Evolutionary conservation across 345 rosid species (phyloP).

Genomic region (Rubroshorea leprosula): DNA sequence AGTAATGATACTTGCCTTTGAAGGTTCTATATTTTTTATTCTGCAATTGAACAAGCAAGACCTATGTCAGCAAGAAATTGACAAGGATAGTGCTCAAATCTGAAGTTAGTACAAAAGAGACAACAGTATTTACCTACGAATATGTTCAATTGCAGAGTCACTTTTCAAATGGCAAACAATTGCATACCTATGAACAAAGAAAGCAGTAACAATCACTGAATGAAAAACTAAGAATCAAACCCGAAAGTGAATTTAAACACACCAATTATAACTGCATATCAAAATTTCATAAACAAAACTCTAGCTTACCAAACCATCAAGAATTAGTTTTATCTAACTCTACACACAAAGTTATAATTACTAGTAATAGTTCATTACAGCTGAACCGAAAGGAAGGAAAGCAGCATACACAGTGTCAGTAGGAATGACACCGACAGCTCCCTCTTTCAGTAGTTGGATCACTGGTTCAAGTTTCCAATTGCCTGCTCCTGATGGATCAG

Average conservation of each 20-base stretch:
- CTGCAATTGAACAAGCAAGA: slow-evolving; percentile 38
- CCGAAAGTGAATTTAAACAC: neutral
- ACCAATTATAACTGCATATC: neutral
- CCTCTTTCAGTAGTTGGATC: slow-evolving; percentile 59
- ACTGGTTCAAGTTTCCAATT: slow-evolving; percentile 67
- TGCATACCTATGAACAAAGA: slow-evolving; percentile 47
- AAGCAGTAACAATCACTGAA: neutral
- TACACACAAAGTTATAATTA: neutral
- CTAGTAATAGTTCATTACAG: neutral
- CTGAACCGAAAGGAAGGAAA: neutral
- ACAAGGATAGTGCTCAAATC: neutral
- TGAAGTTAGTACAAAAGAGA: neutral
- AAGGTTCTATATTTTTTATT: slow-evolving; percentile 69
- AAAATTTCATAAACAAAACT: neutral
- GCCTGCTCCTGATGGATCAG: slow-evolving; percentile 62
- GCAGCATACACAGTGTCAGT: slow-evolving; percentile 70
- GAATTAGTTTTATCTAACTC: neutral
- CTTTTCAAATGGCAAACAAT: slow-evolving; percentile 66
- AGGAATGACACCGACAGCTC: slow-evolving; percentile 94
- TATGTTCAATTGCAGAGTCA: slow-evolving; percentile 78
- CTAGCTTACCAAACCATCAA: neutral
- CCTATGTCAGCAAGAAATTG: slow-evolving; percentile 2
- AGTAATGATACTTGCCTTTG: slow-evolving; percentile 48
- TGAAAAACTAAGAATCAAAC: neutral
- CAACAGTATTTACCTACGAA: slow-evolving; percentile 53